These are phyloP conservation scores for Syzygium aromaticum DNA, from an alignment of 345 rosid species.

Conservation along the genomic window DNA sequence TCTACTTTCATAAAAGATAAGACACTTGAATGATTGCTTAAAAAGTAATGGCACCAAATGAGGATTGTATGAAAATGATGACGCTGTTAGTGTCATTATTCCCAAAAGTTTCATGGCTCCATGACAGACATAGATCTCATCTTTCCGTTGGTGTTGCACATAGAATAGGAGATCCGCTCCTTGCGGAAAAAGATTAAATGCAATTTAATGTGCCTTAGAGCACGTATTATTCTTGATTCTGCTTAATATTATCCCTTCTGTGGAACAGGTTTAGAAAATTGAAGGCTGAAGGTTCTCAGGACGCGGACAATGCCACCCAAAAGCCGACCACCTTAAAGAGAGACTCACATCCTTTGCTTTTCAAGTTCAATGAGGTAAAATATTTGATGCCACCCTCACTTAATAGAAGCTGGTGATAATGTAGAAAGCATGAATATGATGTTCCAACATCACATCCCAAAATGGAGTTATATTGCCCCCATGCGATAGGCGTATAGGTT, in stretches of 20 bases:
- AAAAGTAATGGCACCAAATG: not conserved
- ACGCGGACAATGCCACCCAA: no score
- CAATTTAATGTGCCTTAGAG: not conserved
- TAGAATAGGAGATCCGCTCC: not conserved
- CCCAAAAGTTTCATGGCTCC: not conserved
- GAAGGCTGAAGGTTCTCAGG: conserved; percentile 34
- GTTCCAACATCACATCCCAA: not conserved
- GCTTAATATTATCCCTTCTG: not conserved
- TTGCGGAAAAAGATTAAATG: not conserved
- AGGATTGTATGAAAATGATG: not conserved
- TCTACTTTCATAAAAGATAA: not conserved
- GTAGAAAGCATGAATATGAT: not conserved
- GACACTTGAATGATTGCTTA: not conserved
- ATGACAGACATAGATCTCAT: not conserved
- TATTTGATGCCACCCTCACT: conserved; percentile 1
- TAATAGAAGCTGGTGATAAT: not conserved
- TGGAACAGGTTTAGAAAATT: conserved; percentile 60
- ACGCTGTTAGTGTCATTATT: not conserved
- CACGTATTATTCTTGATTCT: not conserved
- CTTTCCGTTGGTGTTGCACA: not conserved
- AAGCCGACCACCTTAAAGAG: no score
- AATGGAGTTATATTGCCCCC: not conserved
- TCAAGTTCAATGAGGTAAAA: conserved; percentile 82
- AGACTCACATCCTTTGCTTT: conserved; percentile 69
- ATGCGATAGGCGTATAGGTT: not conserved